Percentiles rank a stretch among this genome's conserved stretches.
These are phyloP conservation scores for Sclerotinia nivalis DNA, from an alignment of 2,329 filamentous ascomycete species.

Conservation along the genomic window DNA sequence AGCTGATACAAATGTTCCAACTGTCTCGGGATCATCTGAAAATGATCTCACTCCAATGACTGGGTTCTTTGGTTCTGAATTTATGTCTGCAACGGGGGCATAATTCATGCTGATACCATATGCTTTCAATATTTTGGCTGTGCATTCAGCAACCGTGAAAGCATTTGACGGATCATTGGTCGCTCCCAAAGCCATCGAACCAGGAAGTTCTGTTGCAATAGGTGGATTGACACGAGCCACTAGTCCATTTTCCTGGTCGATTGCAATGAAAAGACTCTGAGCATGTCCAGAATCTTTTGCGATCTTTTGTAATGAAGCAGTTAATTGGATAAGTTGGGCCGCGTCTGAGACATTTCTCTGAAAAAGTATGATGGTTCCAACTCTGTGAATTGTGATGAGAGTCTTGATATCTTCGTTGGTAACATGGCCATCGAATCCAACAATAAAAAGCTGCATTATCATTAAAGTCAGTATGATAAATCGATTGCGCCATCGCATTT, in stretches of 20 bases:
- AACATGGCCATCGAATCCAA: constrained; percentile 46
- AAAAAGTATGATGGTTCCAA: constrained; percentile 48
- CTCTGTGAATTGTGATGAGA: constrained; percentile 45
- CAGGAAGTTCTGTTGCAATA: constrained; percentile 46
- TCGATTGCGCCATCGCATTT: neutral
- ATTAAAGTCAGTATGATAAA: neutral
- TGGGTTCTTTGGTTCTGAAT: constrained; percentile 48
- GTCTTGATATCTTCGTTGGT: constrained; percentile 46
- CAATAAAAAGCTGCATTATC: constrained; percentile 45
- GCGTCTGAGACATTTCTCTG: constrained; percentile 45
- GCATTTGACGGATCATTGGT: constrained; percentile 42
- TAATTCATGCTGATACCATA: constrained; percentile 51
- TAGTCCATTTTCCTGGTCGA: constrained; percentile 49
- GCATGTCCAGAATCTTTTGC: constrained; percentile 45
- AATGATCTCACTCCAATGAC: constrained; percentile 48
- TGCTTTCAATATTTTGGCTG: constrained; percentile 44
- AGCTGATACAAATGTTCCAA: constrained; percentile 46
- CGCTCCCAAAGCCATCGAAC: constrained; percentile 48
- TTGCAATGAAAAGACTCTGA: constrained; percentile 47
- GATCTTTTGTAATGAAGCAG: constrained; percentile 44
- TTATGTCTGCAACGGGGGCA: constrained; percentile 48
- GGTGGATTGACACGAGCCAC: constrained; percentile 47
- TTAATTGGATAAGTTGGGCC: constrained; percentile 44
- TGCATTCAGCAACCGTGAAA: constrained; percentile 43
- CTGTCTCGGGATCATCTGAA: constrained; percentile 46